Conservation (phyloP, 352 stramenopile genomes). For the Phytophthora hybrid region DNA sequence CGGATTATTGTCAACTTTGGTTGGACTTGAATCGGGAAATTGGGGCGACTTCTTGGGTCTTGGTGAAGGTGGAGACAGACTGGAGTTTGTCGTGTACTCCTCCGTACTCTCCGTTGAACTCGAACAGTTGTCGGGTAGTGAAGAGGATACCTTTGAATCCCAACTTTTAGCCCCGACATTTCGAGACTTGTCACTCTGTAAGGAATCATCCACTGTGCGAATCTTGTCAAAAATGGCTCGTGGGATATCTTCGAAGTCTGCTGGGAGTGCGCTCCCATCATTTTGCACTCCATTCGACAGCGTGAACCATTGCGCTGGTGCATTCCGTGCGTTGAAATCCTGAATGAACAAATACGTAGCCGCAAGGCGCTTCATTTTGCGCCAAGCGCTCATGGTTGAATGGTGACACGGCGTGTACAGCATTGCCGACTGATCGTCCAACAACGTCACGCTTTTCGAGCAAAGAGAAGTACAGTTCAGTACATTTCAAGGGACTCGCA, state of each 20-base stretch:
- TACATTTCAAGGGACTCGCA: no score
- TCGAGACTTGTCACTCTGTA: not conserved
- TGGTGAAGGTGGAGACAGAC: not conserved
- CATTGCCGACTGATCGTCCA: constrained; percentile 10
- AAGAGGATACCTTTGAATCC: not conserved
- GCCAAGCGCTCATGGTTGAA: constrained; percentile 24
- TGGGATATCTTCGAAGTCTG: constrained; percentile 40
- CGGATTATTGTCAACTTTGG: not conserved
- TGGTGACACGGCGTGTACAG: constrained; percentile 24
- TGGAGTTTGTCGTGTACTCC: not conserved
- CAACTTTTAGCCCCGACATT: not conserved
- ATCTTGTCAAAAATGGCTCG: constrained; percentile 30
- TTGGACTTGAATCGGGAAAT: not conserved
- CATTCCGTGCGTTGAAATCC: constrained; percentile 19
- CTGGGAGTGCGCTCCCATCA: constrained; percentile 24
- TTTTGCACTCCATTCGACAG: constrained; percentile 21
- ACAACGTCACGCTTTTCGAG: no score
- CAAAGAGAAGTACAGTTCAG: no score
- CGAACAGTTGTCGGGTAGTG: not conserved
- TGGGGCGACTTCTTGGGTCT: constrained; percentile 8
- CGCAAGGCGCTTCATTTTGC: constrained; percentile 37
- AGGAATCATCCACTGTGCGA: constrained; percentile 9
- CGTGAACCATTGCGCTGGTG: constrained; percentile 23
- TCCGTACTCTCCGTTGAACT: not conserved
- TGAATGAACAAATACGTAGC: constrained; percentile 33